Base-by-base conservation (phyloP, 192 early-diverging fungal genomes). In the Backusella morwellensis region DNA sequence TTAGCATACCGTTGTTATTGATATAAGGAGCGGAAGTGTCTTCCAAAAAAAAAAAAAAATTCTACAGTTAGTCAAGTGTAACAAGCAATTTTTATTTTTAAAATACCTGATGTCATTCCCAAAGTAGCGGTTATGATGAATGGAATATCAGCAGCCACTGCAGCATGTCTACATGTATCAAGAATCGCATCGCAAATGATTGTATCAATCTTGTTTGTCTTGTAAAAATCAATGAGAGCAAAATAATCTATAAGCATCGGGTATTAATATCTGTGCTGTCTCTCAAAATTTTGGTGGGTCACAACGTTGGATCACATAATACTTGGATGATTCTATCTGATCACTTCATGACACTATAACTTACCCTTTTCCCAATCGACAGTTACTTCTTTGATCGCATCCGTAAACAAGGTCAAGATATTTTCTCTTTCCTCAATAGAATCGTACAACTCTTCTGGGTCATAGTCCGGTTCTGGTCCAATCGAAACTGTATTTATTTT, bases 151-250 rank as follows among this genome's bases (percentile, higher is more conserved):
- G 32, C 14, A 9, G 40, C 19, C 4, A 19, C 29, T 4, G 80
- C 80, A 1, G 72, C 75, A 23, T 70, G 67, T 4, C 42, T 42
- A 47, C 80, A 81, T 5, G 47, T 26, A 14, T 73, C 66, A 6
- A 59, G 66, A 52, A 81, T 69, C 26, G 44, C 34, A 44, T 80
- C 79, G 19, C 79, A 80, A 15, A 80, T 41, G 21, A 68, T 38
- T n/a, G 35, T n/a, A 19, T 68, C 66, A 34, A 68, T 35, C 19
- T 68, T 14, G n/a, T 35, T 68, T 9, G 6, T 3, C 21, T 42
- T 42, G 23, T n/a, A 70, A 40, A 23, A 38, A 70, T 42, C 35
- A 14, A 41, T 26, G 3, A 42, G 40, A 0, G 23, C 29, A 29
- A 21, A 35, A 29, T 41, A 41, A 41, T 70, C 38, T 70, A 23